Conservation (phyloP, 257 asterid genomes). For the Orobanche coerulescens region DNA sequence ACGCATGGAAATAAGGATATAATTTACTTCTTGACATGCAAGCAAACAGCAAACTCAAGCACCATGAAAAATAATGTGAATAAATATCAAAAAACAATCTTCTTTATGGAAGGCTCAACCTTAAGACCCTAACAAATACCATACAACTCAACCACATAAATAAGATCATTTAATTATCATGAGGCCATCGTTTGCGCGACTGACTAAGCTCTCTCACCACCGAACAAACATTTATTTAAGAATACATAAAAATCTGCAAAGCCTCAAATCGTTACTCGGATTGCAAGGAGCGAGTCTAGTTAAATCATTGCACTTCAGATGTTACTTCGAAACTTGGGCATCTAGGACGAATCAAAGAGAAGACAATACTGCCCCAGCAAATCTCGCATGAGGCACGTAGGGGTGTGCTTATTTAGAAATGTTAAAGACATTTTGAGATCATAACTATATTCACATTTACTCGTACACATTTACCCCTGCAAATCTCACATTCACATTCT, state of each 20-base stretch:
- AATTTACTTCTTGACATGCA: not conserved
- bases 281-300: not conserved
- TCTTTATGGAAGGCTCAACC: not conserved
- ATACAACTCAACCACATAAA: not conserved
- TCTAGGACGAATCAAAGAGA: too few species aligned
- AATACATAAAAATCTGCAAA: conserved; percentile 16
- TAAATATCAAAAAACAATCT: too few species aligned
- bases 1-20: too few species aligned
- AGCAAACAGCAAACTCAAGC: not conserved
- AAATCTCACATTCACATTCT: too few species aligned
- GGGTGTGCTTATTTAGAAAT: too few species aligned
- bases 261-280: not conserved
- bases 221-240: conserved; percentile 3
- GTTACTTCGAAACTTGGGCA: too few species aligned
- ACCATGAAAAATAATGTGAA: not conserved
- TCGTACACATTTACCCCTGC: too few species aligned
- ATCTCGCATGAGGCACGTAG: too few species aligned
- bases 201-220: not conserved
- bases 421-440: too few species aligned
- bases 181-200: not conserved
- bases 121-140: not conserved
- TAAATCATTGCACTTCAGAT: not conserved
- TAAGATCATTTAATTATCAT: not conserved
- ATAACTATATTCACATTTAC: too few species aligned
- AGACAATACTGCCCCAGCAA: too few species aligned